phyloP scores from a whole-genome alignment of 2,329 filamentous ascomycete genomes.

The Paramyrothecium sp. region DNA sequence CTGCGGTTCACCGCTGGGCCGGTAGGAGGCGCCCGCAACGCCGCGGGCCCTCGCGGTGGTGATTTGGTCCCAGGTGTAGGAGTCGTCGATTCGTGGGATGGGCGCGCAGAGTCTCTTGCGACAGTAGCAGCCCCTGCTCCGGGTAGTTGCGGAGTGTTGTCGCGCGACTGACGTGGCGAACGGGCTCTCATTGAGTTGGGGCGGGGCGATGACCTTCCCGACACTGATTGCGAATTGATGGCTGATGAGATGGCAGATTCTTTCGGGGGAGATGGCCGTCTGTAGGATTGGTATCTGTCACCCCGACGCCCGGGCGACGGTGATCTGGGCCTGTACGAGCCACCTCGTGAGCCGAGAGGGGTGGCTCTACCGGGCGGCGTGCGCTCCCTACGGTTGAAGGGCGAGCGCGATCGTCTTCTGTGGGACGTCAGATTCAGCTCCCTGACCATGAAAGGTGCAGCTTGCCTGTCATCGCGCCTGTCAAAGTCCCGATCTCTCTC shows the following conservation, averaged over 20 bases:
- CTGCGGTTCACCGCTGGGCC: slow-evolving; percentile 37
- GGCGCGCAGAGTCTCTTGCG: slow-evolving; percentile 24
- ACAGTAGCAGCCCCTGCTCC: slow-evolving; percentile 17
- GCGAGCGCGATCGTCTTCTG: slow-evolving; percentile 56
- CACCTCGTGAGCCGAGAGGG: slow-evolving; percentile 30
- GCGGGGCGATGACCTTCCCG: slow-evolving; percentile 53
- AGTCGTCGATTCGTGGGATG: slow-evolving; percentile 24
- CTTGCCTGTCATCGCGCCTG: slow-evolving; percentile 41
- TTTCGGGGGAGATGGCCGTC: slow-evolving; percentile 47
- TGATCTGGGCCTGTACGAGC: slow-evolving; percentile 52
- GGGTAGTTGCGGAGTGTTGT: slow-evolving; percentile 31
- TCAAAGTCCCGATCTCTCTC: slow-evolving; percentile 34
- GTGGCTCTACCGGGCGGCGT: slow-evolving; percentile 26
- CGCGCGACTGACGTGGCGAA: slow-evolving; percentile 43
- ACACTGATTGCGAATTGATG: slow-evolving; percentile 48
- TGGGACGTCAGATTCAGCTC: slow-evolving; percentile 14
- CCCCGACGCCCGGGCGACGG: slow-evolving; percentile 48
- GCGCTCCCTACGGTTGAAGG: slow-evolving; percentile 40
- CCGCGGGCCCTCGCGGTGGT: slow-evolving; percentile 55
- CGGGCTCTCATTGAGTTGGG: slow-evolving; percentile 44
- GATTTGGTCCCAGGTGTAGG: slow-evolving; percentile 33
- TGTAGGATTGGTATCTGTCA: slow-evolving; percentile 39
- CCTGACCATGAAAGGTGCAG: neutral
- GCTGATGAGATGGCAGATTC: slow-evolving; percentile 50
- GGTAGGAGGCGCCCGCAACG: slow-evolving; percentile 49